phyloP scores from a whole-genome alignment of 768 basidiomycete species.

The Terana coerulea region DNA sequence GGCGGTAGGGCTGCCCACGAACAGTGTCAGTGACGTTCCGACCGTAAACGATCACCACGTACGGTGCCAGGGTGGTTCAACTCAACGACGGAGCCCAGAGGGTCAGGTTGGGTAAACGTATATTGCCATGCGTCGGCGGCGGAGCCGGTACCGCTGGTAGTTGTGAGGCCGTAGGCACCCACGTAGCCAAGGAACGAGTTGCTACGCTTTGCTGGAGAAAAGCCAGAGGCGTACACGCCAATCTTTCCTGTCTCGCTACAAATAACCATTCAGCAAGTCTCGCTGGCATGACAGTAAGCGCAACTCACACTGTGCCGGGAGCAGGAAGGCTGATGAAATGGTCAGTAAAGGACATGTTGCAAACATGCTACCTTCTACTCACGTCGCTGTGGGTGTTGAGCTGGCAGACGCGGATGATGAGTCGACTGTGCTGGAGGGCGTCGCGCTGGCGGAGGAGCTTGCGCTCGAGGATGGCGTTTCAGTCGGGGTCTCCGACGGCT shows the following conservation, averaged over 20 bases:
- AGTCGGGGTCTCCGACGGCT: too few relatives aligned
- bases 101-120: constrained; percentile 11
- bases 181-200: constrained; percentile 11
- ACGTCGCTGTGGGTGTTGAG: constrained; percentile 2
- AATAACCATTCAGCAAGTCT: background rate
- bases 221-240: constrained; percentile 9
- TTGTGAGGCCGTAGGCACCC: constrained; percentile 13
- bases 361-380: background rate
- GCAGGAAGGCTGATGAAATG: constrained; percentile 8
- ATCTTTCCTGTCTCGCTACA: constrained; percentile 12
- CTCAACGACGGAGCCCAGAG: constrained; percentile 5
- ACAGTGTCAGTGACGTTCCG: background rate
- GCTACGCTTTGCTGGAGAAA: constrained; percentile 3
- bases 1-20: constrained; percentile 11
- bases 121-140: constrained; percentile 8
- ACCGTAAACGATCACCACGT: background rate
- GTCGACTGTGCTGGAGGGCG: too few relatives aligned
- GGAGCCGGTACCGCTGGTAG: background rate
- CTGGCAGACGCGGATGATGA: too few relatives aligned
- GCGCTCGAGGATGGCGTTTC: too few relatives aligned
- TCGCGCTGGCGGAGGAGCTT: too few relatives aligned
- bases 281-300: background rate
- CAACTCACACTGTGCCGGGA: constrained; percentile 15
- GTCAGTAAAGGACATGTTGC: background rate
- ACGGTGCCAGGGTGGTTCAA: constrained; percentile 13